phyloP scores from a whole-genome alignment of 106 monocot species.

The Platanthera guangdongensis region DNA sequence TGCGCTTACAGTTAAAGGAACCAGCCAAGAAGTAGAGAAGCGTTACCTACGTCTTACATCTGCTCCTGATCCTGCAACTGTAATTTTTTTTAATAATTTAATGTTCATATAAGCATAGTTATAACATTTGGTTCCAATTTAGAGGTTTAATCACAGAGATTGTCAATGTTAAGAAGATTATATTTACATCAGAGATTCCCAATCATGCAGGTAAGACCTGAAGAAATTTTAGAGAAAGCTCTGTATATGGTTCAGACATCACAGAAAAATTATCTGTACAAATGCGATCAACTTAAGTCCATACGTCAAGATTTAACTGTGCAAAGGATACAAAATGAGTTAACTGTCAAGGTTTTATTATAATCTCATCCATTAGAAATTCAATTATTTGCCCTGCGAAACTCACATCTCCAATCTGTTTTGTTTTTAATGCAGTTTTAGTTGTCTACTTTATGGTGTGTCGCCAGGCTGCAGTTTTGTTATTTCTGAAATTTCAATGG shows the following conservation, averaged over 20 bases:
- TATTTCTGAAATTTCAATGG: neutral
- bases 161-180: neutral
- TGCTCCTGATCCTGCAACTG: conserved; percentile 87
- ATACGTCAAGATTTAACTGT: conserved; percentile 95
- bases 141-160: neutral
- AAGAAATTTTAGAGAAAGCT: conserved; percentile 85
- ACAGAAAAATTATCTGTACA: conserved; percentile 82
- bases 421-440: neutral
- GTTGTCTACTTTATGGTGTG: neutral
- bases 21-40: conserved; percentile 94
- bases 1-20: conserved; percentile 89
- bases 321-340: conserved; percentile 78
- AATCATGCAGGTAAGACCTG: conserved; percentile 77
- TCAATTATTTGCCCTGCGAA: neutral
- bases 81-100: conserved; percentile 21
- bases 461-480: neutral
- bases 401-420: neutral
- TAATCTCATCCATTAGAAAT: neutral
- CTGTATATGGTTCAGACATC: conserved; percentile 72
- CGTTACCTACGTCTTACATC: conserved; percentile 91
- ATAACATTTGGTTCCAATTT: neutral
- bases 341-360: conserved; percentile 72
- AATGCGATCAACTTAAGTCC: conserved; percentile 97
- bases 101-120: neutral
- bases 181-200: neutral